Conservation (phyloP, 176 grass and related monocot species). For the Carex parvula region DNA sequence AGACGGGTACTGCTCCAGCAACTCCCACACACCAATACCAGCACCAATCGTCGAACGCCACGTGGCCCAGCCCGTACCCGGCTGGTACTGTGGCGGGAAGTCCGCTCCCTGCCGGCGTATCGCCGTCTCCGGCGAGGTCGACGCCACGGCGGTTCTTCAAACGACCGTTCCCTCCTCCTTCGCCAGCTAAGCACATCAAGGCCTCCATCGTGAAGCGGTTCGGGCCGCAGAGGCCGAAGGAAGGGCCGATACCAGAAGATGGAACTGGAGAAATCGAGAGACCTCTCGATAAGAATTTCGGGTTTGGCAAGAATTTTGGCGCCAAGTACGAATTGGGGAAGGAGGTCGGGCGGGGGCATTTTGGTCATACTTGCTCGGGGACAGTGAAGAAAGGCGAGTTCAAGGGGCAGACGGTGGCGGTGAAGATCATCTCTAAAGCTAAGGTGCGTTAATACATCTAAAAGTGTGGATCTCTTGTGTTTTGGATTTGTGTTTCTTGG, state of each 20-base stretch:
- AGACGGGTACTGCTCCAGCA: slow-evolving; percentile 30
- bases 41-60: slow-evolving; percentile 36
- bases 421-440: slow-evolving; percentile 97
- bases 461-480: not conserved
- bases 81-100: slow-evolving; percentile 30
- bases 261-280: slow-evolving; percentile 51
- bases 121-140: slow-evolving; percentile 77
- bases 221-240: slow-evolving; percentile 58
- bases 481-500: slow-evolving; percentile 20
- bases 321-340: slow-evolving; percentile 95
- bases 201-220: slow-evolving; percentile 75
- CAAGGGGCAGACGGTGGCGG: slow-evolving; percentile 79
- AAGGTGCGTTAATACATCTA: slow-evolving; percentile 51
- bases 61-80: slow-evolving; percentile 80
- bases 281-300: slow-evolving; percentile 89
- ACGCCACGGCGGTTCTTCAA: slow-evolving; percentile 90
- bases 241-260: slow-evolving; percentile 79
- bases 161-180: slow-evolving; percentile 87
- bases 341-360: slow-evolving; percentile 96
- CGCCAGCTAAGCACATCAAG: slow-evolving; percentile 90
- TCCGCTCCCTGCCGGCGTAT: slow-evolving; percentile 67
- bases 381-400: slow-evolving; percentile 80
- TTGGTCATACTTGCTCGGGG: slow-evolving; percentile 85
- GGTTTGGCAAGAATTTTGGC: slow-evolving; percentile 81
- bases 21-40: slow-evolving; percentile 40